Base-by-base conservation (phyloP, 2,329 filamentous ascomycete genomes). In the Camillea tinctor region DNA sequence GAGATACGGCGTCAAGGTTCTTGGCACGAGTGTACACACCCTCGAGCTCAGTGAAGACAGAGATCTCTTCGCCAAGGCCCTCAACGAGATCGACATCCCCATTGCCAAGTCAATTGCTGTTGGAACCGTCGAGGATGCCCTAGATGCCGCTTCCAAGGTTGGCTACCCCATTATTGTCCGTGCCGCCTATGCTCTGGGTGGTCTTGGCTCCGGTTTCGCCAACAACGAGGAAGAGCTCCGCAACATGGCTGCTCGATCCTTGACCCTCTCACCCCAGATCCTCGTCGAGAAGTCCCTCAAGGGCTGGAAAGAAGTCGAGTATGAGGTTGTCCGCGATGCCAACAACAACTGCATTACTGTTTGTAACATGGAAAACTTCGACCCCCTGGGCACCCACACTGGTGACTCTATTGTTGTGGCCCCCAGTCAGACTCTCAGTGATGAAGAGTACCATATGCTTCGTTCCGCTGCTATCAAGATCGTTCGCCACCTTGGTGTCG, bases 361-460 rank as follows among this genome's bases (percentile, higher is more conserved):
- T 69, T 98, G 94, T 84, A 98, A 96, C 81, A 96, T 96, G 92
- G 92, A 96, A 78, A 98, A 98, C 84, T 98, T 98, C 71, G 95
- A 98, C 73, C 95, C 95, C 66, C 87, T 99, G 44, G 95, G 95
- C 72, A 96, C 97, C 58, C 95, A 99, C 79, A 99, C 95, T 52
- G 95, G 95, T 80, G 95, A 99, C 82, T 97, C 93, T 71, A 99
- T 99, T 71, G 95, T 99, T 64, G 94, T 98, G 62, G 95, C 95
- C 49, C 95, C 95, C 54, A 95, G 91, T 79, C 95, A 99, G 80
- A 99, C 95, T 22, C 83, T 99, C 72, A 96, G 91, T 72, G 95
- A 99, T 71, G 95, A 98, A 81, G 95, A 99, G 78, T 99, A 98
- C 77, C 93, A 99, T 82, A 98, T 99, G 95, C 91, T 99, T 69